These are phyloP conservation scores for Calonectria pseudoturangicola DNA, from an alignment of 2,329 filamentous ascomycete species.

Conservation along the genomic window DNA sequence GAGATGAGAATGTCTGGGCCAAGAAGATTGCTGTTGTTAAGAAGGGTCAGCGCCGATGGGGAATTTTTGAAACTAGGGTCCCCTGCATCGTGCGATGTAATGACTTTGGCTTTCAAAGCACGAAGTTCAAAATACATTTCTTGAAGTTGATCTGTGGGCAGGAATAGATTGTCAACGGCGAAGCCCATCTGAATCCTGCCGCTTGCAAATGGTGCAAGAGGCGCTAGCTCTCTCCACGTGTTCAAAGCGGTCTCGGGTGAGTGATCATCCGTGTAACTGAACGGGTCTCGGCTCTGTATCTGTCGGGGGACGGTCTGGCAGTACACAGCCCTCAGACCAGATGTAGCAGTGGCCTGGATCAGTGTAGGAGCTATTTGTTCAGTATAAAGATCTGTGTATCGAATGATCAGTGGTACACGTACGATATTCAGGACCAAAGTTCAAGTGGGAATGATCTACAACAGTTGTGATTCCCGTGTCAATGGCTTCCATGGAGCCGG, in stretches of 20 bases:
- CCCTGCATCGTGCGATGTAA: neutral
- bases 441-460: slow-evolving; percentile 1
- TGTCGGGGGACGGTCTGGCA: slow-evolving; percentile 2
- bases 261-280: neutral
- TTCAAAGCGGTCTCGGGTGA: neutral
- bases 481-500: slow-evolving; percentile 2
- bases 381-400: neutral
- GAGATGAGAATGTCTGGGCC: slow-evolving; percentile 5
- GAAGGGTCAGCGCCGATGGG: neutral
- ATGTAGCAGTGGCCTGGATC: neutral
- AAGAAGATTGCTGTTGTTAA: neutral
- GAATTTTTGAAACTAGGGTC: neutral
- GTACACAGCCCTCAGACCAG: slow-evolving; percentile 1
- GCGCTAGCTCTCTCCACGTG: neutral
- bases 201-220: neutral
- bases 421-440: slow-evolving; percentile 13
- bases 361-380: slow-evolving; percentile 1
- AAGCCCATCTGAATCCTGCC: slow-evolving; percentile 16
- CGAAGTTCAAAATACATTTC: slow-evolving; percentile 9
- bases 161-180: neutral
- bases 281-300: neutral
- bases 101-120: slow-evolving; percentile 1
- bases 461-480: slow-evolving; percentile 1
- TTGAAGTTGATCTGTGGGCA: neutral
- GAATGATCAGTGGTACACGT: neutral